Conservation (phyloP, 2,329 filamentous ascomycete genomes). For the Colletotrichum spaethianum region DNA sequence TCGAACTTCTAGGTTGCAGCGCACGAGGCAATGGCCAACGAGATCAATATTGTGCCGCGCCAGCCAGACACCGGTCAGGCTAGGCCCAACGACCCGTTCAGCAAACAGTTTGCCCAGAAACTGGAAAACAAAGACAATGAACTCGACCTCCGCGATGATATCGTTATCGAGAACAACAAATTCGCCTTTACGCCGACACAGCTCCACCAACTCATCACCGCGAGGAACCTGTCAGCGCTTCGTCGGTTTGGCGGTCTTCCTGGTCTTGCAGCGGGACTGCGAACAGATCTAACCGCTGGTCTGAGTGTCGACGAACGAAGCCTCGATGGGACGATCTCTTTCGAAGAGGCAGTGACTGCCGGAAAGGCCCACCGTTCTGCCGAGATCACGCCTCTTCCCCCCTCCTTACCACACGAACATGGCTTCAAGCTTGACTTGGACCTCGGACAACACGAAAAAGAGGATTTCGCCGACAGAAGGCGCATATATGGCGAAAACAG, state of each 20-base stretch:
- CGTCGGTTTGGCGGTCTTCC: conserved; percentile 66
- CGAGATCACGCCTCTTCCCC: conserved; percentile 42
- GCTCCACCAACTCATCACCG: conserved; percentile 67
- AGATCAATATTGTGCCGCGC: conserved; percentile 69
- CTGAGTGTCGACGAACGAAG: conserved; percentile 65
- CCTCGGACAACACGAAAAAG: conserved; percentile 40
- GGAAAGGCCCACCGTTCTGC: conserved; percentile 51
- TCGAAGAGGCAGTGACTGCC: conserved; percentile 64
- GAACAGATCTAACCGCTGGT: conserved; percentile 62
- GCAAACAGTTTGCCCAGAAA: background rate
- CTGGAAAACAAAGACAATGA: conserved; percentile 7
- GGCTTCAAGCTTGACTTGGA: conserved; percentile 40
- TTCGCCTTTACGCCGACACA: conserved; percentile 70
- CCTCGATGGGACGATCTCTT: conserved; percentile 60
- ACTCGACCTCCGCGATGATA: conserved; percentile 35
- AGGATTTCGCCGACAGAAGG: conserved; percentile 72
- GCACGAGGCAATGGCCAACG: conserved; percentile 52
- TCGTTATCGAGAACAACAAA: conserved; percentile 54
- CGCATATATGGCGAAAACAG: conserved; percentile 79
- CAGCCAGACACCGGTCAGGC: conserved; percentile 62
- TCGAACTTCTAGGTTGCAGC: background rate
- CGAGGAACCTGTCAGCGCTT: conserved; percentile 63
- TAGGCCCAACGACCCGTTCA: conserved; percentile 43
- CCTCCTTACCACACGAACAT: conserved; percentile 44
- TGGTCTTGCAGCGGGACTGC: conserved; percentile 66